These are phyloP conservation scores for Bimuria novae-zelandiae DNA, from an alignment of 2,329 filamentous ascomycete species.

Conservation along the genomic window DNA sequence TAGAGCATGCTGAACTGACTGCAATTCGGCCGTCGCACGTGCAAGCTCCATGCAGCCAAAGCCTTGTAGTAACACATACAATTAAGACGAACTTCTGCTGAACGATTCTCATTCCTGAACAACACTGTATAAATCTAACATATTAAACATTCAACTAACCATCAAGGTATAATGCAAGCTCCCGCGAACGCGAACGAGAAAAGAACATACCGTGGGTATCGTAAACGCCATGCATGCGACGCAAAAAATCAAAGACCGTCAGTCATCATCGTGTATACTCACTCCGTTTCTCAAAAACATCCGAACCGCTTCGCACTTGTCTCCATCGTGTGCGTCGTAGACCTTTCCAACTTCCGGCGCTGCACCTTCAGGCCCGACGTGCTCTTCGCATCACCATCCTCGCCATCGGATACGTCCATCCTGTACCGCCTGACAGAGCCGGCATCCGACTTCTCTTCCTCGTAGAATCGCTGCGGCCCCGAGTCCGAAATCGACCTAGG, in stretches of 20 bases:
- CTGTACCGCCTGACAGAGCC: constrained; percentile 46
- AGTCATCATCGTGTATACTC: constrained; percentile 8
- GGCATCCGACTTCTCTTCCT: constrained; percentile 41
- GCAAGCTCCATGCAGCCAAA: too few relatives aligned
- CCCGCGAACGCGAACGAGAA: constrained; percentile 16
- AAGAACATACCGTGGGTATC: constrained; percentile 36
- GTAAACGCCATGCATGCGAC: constrained; percentile 30
- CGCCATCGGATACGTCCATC: constrained; percentile 34
- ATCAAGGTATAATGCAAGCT: constrained; percentile 22
- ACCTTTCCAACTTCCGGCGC: constrained; percentile 17
- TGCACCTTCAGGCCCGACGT: constrained; percentile 16
- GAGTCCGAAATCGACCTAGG: constrained; percentile 41
- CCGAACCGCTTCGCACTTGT: constrained; percentile 28
- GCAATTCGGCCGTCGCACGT: too few relatives aligned
- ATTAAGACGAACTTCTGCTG: background rate
- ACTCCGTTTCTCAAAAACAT: constrained; percentile 28
- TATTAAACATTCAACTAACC: constrained; percentile 15
- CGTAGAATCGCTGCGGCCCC: constrained; percentile 40
- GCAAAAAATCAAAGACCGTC: constrained; percentile 26
- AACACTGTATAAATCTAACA: background rate
- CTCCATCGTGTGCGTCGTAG: constrained; percentile 3
- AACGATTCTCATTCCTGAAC: background rate
- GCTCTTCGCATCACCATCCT: constrained; percentile 28
- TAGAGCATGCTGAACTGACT: too few relatives aligned
- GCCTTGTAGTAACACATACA: background rate